Evolutionary conservation across 257 asterid genomes (phyloP), one percentile per base, ranked within the genome.

Genomic region (Nicotiana attenuata): DNA sequence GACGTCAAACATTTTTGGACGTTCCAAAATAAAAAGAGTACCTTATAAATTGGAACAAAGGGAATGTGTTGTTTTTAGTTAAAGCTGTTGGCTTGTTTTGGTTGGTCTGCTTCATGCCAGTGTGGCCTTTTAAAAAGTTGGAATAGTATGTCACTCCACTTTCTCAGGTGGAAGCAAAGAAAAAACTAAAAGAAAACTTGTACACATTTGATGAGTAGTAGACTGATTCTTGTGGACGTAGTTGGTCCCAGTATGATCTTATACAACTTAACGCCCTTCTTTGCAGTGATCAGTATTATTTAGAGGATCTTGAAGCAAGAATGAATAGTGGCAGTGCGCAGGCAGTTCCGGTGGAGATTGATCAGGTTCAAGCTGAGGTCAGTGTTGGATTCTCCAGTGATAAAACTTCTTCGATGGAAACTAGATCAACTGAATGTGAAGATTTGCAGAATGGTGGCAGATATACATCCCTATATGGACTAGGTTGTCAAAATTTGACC

Each of bases 201-300:
- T 59, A 5, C 65, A 57, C 17, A 22, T 38, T 5, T 22, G 26
- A 71, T 66, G 19, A 19, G 60, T 71, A 17, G 63, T 8, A 20
- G 14, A 16, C 52, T 19, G 28, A 26, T 28, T 81, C 53, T 41
- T 28, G 52, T 73, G 24, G 24, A 29, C 16, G 35, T 31, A 19
- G 31, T 45, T 61, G 38, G 28, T 79, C 29, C 45, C 45, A 3
- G 16, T 64, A 22, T 83, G 80, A 87, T 78, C 45, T 65, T 64
- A 76, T 26, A 75, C 31, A 38, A 17, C 20, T 63, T 66, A 22
- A 3, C 71, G 29, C 13, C 84, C 59, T 64, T 83, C 65, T 85
- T 82, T 50, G 86, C 90, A 96, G 99, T 75, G 91, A 92, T 53
- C 95, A 92, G 45, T 86, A 84, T 85, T 88, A 92, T 85, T 35